These are phyloP conservation scores for Plasmodium sp. DNA, from an alignment of 169 alveolate species.

Conservation along the genomic window DNA sequence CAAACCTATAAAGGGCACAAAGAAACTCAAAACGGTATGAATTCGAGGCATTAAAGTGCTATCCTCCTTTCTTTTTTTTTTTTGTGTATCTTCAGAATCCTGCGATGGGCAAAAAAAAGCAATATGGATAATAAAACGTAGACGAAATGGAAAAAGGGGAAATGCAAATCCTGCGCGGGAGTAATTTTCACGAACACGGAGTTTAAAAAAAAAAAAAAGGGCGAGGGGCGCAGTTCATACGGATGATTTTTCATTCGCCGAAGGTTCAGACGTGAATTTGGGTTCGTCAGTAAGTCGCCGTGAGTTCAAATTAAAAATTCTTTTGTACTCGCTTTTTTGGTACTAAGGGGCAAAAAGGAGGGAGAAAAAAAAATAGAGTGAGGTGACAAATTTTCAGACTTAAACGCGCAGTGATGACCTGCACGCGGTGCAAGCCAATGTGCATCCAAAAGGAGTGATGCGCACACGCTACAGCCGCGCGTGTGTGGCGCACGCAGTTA, in stretches of 20 bases:
- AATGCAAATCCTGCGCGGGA: not conserved
- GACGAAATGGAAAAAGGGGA: not conserved
- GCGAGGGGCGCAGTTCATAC: not conserved
- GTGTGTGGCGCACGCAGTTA: not conserved
- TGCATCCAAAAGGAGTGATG: not conserved
- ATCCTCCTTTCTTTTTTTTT: constrained; percentile 6
- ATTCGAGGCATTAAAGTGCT: constrained; percentile 12
- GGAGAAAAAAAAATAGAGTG: constrained; percentile 15
- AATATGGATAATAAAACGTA: not conserved
- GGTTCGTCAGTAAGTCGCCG: constrained; percentile 38
- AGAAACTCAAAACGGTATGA: constrained; percentile 33
- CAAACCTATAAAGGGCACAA: constrained; percentile 65
- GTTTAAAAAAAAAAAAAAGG: constrained; percentile 1
- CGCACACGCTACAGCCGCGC: not conserved
- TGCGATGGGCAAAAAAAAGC: not conserved
- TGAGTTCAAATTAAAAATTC: constrained; percentile 73
- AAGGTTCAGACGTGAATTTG: constrained; percentile 47
- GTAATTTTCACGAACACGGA: not conserved
- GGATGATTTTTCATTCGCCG: constrained; percentile 9
- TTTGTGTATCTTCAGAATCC: constrained; percentile 4
- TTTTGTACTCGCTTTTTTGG: constrained; percentile 67
- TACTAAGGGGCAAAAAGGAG: constrained; percentile 9
- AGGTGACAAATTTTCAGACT: not conserved
- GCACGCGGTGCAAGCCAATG: not conserved
- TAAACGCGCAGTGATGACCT: not conserved